Evolutionary conservation across 140 eudicot species (phyloP).

Genomic region (Stevia rebaudiana): DNA sequence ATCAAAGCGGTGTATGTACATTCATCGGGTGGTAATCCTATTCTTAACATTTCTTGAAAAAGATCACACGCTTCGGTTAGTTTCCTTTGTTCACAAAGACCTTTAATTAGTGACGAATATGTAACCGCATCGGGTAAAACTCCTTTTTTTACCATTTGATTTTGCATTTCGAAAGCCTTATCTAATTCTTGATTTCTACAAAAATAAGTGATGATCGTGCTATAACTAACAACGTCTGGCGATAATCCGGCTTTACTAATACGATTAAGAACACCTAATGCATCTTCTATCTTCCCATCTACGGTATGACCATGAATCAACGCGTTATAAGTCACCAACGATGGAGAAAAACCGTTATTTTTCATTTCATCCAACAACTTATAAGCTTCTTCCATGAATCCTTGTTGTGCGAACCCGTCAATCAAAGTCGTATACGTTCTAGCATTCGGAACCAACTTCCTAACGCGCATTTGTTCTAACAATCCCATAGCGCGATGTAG

Average conservation of each 20-base stretch:
- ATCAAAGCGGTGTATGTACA: constrained; percentile 83
- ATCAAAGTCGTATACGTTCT: constrained; percentile 84
- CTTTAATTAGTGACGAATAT: constrained; percentile 77
- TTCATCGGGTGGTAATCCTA: constrained; percentile 70
- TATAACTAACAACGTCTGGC: constrained; percentile 82
- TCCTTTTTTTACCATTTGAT: constrained; percentile 57
- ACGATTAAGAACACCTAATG: constrained; percentile 39
- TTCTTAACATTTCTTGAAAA: constrained; percentile 63
- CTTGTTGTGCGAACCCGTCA: constrained; percentile 85
- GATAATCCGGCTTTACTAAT: constrained; percentile 39
- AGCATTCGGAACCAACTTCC: constrained; percentile 75
- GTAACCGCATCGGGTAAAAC: constrained; percentile 66
- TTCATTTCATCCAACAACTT: constrained; percentile 62
- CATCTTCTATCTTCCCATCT: constrained; percentile 61
- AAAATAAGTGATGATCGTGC: constrained; percentile 68
- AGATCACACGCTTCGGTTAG: constrained; percentile 63
- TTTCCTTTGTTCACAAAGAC: constrained; percentile 65
- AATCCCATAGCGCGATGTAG: constrained; percentile 73
- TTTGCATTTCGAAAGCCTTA: constrained; percentile 52
- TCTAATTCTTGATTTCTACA: constrained; percentile 55
- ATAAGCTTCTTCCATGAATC: constrained; percentile 73
- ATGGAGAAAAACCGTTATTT: constrained; percentile 54
- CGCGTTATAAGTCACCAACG: constrained; percentile 80
- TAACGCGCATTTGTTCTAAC: constrained; percentile 64
- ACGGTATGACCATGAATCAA: constrained; percentile 68